Evolutionary conservation across 306 rosid species (phyloP).

Genomic region (Vigna trinervia): DNA sequence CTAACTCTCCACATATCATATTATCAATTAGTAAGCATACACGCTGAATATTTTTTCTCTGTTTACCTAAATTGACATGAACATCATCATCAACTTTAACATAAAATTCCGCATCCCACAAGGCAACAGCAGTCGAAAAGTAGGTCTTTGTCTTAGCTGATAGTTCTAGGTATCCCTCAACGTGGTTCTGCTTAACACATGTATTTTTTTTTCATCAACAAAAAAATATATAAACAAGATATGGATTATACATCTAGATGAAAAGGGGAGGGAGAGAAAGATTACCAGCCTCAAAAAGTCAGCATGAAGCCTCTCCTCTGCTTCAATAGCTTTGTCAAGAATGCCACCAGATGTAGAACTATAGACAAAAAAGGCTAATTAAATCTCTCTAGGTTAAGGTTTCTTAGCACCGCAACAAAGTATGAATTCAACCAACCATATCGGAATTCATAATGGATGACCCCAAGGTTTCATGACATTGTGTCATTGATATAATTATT

Average conservation of each 20-base stretch:
- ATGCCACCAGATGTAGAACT: slow-evolving; percentile 81
- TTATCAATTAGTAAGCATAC: neutral
- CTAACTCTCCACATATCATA: slow-evolving; percentile 2
- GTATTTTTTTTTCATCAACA: slow-evolving; percentile 33
- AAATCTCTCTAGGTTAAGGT: slow-evolving; percentile 35
- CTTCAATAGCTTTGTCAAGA: slow-evolving; percentile 82
- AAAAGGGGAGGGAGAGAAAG: slow-evolving; percentile 43
- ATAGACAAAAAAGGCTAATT: slow-evolving; percentile 36
- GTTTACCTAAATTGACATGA: slow-evolving; percentile 84
- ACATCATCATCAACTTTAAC: slow-evolving; percentile 95
- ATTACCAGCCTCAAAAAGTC: slow-evolving; percentile 92
- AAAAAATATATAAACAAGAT: slow-evolving; percentile 22
- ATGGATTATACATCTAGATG: slow-evolving; percentile 21
- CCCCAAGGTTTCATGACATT: slow-evolving; percentile 29
- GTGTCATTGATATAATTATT: slow-evolving; percentile 19
- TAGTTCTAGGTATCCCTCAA: slow-evolving; percentile 80
- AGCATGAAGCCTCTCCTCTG: slow-evolving; percentile 74
- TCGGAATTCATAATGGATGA: neutral
- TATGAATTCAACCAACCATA: neutral
- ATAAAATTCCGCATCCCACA: slow-evolving; percentile 89
- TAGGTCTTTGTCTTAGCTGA: slow-evolving; percentile 80
- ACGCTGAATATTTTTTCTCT: neutral
- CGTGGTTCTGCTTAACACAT: slow-evolving; percentile 61
- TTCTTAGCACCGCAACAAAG: slow-evolving; percentile 3
- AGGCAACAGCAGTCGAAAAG: slow-evolving; percentile 74